These are phyloP conservation scores for Fusarium euwallaceae DNA, from an alignment of 2,329 filamentous ascomycete species.

Conservation along the genomic window DNA sequence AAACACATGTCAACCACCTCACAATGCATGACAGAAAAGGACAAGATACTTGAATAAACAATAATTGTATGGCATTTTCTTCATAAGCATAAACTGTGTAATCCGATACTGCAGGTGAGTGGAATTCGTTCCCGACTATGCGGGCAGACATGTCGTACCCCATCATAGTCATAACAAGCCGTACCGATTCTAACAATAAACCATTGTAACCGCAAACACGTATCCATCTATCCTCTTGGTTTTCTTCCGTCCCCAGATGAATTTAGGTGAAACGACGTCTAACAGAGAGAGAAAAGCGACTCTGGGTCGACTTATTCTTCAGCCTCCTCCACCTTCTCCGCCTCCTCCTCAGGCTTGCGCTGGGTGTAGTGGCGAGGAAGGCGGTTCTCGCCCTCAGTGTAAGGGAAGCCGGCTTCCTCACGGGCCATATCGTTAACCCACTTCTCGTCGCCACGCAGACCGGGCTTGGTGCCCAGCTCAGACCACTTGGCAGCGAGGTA, in stretches of 20 bases:
- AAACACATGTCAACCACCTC: not conserved
- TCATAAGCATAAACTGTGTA: constrained; percentile 16
- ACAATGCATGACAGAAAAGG: not conserved
- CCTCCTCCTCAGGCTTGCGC: constrained; percentile 27
- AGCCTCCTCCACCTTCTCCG: constrained; percentile 18
- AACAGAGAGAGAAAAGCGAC: not conserved
- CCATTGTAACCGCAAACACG: constrained; percentile 15
- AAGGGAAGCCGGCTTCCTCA: constrained; percentile 69
- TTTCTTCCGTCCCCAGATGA: constrained; percentile 1
- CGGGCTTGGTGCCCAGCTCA: constrained; percentile 62
- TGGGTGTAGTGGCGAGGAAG: constrained; percentile 61
- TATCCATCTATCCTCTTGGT: constrained; percentile 13
- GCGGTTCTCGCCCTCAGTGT: constrained; percentile 70
- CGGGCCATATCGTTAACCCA: constrained; percentile 59
- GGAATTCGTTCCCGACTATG: constrained; percentile 27
- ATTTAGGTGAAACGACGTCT: not conserved
- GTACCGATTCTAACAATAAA: constrained; percentile 26
- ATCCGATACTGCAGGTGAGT: constrained; percentile 22
- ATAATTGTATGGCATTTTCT: constrained; percentile 13
- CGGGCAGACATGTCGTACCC: constrained; percentile 19
- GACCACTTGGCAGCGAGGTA: constrained; percentile 79
- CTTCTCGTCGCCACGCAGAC: constrained; percentile 68
- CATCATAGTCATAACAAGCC: constrained; percentile 28
- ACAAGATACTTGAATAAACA: not conserved
- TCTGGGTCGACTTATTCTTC: constrained; percentile 16